Evolutionary conservation across 2,329 filamentous ascomycete genomes (phyloP), one percentile per base, ranked within the genome.

Genomic region (Lachnellula arida): DNA sequence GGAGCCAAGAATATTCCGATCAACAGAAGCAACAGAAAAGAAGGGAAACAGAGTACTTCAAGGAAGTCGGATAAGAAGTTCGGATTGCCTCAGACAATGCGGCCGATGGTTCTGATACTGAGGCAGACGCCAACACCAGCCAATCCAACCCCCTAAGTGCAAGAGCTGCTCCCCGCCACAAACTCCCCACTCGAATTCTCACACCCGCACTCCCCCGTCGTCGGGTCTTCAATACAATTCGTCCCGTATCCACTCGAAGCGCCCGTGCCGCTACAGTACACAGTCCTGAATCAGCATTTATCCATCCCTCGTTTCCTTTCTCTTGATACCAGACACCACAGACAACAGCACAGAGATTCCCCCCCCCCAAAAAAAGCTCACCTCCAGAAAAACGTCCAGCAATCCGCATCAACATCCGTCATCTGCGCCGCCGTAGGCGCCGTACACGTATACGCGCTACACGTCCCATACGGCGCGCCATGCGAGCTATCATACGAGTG

Each of bases 401-500:
- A 74, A 57, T 74, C 73, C 8, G 28, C 9, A 17, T 69, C 61
- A 43, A 55, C 54, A n/a, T 67, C 63, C 37, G 63, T 65, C 61
- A 75, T 59, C 6, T 69, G 63, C 2, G 62, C 58, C 9, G 54
- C 63, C 0, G 67, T 68, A 0, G 74, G 72, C 5, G 69, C 60
- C 8, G 66, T 60, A 62, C 73, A 76, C 1, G 72, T 75, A 61
- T 75, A 76, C 1, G 73, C 73, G 25, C 59, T 66, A 65, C 74
- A 79, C 4, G 75, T 78, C 1, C 76, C 77, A 62, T 79, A 79
- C 2, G 76, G 76, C 2, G 70, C 72, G 23, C 77, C 77, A 56
- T 77, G 53, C 57, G 63, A 63, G 22, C 56, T 59, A 59, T 78
- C 74, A 62, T 77, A 77, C 54, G 75, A 63, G 64, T 77, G 75